Percentiles rank a stretch among this genome's conserved stretches.
phyloP scores from a whole-genome alignment of 2,329 filamentous ascomycete species.

The Fusarium sp. region DNA sequence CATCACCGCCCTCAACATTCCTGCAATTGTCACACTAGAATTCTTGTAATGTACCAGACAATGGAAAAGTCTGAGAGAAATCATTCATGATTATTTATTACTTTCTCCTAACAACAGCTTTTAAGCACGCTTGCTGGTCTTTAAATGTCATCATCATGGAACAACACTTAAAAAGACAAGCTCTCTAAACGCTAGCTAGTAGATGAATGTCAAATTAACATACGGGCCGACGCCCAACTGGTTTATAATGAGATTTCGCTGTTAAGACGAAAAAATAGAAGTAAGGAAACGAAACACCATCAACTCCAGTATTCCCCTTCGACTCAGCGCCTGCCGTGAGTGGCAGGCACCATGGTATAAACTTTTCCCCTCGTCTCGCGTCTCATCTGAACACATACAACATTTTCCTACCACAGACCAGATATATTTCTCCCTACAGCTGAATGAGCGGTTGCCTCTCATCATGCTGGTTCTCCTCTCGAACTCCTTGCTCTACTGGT shows the following conservation, averaged over 20 bases:
- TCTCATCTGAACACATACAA: slow-evolving; percentile 30
- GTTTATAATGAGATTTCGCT: slow-evolving; percentile 34
- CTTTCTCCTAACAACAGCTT: neutral
- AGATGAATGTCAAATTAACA: slow-evolving; percentile 20
- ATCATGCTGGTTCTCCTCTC: slow-evolving; percentile 21
- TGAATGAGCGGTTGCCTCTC: slow-evolving; percentile 41
- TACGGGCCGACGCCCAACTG: slow-evolving; percentile 40
- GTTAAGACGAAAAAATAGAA: slow-evolving; percentile 1
- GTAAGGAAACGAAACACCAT: slow-evolving; percentile 29
- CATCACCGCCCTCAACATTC: slow-evolving; percentile 9
- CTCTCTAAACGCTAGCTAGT: slow-evolving; percentile 8
- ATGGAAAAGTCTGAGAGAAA: neutral
- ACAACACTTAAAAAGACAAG: slow-evolving; percentile 9
- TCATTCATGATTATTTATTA: neutral
- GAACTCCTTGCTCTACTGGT: slow-evolving; percentile 16
- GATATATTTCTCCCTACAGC: slow-evolving; percentile 14
- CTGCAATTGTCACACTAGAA: neutral
- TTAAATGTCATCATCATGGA: neutral
- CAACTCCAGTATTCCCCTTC: slow-evolving; percentile 39
- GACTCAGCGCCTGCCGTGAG: slow-evolving; percentile 24
- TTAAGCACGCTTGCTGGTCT: neutral
- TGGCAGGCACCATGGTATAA: slow-evolving; percentile 19
- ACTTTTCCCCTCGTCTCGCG: slow-evolving; percentile 35
- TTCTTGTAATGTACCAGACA: neutral
- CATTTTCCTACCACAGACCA: slow-evolving; percentile 12